Base-by-base conservation (phyloP, 768 basidiomycete genomes). In the Rhizopogon vinicolor region DNA sequence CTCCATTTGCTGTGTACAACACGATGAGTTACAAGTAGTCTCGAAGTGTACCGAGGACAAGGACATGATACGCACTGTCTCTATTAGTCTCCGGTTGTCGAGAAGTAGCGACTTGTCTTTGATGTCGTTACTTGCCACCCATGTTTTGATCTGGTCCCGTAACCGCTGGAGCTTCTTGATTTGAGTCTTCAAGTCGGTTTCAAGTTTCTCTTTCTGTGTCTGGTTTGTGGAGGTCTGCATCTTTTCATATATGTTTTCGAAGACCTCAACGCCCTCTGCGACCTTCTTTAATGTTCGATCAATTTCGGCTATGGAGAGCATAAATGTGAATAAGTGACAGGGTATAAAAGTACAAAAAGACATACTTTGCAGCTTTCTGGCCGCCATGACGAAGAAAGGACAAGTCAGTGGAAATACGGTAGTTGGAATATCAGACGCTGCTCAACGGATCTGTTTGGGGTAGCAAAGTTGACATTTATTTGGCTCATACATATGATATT, bases 251-350 rank as follows among this genome's bases (percentile, higher is more conserved):
- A 97, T 95, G 74, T 81, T 85, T 74, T 94, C 93, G 68, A 94
- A 94, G 71, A 90, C 81, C 77, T 93, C 92, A 63, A 98, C 94
- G 62, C 97, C 97, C 73, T 95, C 92, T 37, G 87, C 65, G 62
- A 99, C 95, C 79, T 93, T 94, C 81, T 99, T 99, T 66, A 98
- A 79, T 48, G 96, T 98, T 68, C 91, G 86, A 84, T 98, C 97
- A 62, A 99, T 98, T 77, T 99, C 97, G 72, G 93, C 96, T 99
- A 74, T 41, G 39, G 18, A 7, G n/a, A 44, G 39, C 48, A 29
- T 37, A 4, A 50, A 33, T 25, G 43, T 52, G 53, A 55, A 37
- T 42, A 8, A 31, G 16, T 8, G 4, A 39, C 0, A 18, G 2
- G 31, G 25, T 4, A 19, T 14, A 4, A 10, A 14, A 2, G 31